Base-by-base conservation (phyloP, 2,329 filamentous ascomycete species). In the Clonostachys rhizophaga region DNA sequence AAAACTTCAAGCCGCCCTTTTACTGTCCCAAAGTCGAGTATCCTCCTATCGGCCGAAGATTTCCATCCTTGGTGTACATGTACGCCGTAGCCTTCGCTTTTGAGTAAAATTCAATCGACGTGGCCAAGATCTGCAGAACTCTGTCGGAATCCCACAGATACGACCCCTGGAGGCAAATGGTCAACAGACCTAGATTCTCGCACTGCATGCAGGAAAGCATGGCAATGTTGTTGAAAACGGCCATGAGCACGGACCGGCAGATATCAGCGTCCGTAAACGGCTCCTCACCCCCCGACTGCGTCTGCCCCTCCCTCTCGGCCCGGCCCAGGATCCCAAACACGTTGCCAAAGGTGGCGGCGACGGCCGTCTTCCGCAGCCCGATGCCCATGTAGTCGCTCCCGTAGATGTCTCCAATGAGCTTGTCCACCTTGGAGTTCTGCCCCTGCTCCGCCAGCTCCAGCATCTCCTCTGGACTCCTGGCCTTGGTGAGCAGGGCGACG, bases 131-230 rank as follows among this genome's bases (percentile, higher is more conserved):
- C 24, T 30, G 24, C 9, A 30, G 24, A 10, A 30, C 24, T 8
- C 24, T 30, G 1, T 10, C 9, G 24, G 24, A 30, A 30, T 30
- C 24, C 24, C 24, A 30, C 9, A 30, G 24, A 30, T 30, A 99
- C 6, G 88, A 94, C 18, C 94, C 94, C 17, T 94, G 94, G 67
- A 99, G 99, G 72, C 99, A 99, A 50, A 99, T 97, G 60, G 92
- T 84, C 52, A 89, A 87, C 24, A 97, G 75, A 41, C 86, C 81
- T 69, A 99, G 92, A 61, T 96, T 94, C 64, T 96, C 91, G 6
- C 90, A 94, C 63, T 97, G 94, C n/a, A 99, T 76, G 65, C 94
- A 96, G 40, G 94, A 91, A 58, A 99, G 95, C 71, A 99, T 94
- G 13, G 94, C 94, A 53, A 97, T 96, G 68, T 97, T 97, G 73